Conservation (phyloP, 1,139 yeast species). For the Nakaseomyces kungkrabaensis region DNA sequence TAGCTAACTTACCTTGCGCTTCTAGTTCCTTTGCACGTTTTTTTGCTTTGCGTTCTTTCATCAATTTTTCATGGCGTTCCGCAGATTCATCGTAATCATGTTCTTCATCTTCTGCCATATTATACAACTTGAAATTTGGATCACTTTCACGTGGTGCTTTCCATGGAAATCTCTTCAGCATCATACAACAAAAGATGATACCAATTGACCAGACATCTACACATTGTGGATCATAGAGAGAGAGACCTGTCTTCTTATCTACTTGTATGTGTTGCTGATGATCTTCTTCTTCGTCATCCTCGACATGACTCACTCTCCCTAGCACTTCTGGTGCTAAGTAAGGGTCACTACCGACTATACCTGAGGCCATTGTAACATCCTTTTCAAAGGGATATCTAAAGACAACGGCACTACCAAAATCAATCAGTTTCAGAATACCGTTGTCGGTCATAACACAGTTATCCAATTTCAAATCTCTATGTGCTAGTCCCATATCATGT, state of each 20-base stretch:
- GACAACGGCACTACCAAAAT: constrained; percentile 91
- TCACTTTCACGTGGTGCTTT: constrained; percentile 79
- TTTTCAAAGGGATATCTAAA: constrained; percentile 85
- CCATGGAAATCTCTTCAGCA: constrained; percentile 92
- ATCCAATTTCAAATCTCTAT: constrained; percentile 87
- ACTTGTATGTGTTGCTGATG: background rate
- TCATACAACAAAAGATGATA: constrained; percentile 91
- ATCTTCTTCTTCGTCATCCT: background rate
- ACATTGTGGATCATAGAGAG: constrained; percentile 78
- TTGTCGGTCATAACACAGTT: constrained; percentile 81
- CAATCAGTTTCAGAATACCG: constrained; percentile 85
- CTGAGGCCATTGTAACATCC: constrained; percentile 69
- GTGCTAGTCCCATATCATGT: constrained; percentile 85
- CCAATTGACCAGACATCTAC: constrained; percentile 96
- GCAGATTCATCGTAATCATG: constrained; percentile 40
- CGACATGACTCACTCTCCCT: constrained; percentile 3
- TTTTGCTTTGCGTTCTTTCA: constrained; percentile 23
- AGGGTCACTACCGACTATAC: constrained; percentile 96
- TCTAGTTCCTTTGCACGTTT: constrained; percentile 4
- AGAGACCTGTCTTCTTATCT: constrained; percentile 26
- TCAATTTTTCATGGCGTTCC: constrained; percentile 35
- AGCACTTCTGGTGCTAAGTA: constrained; percentile 94
- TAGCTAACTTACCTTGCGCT: background rate
- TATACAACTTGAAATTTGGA: constrained; percentile 60
- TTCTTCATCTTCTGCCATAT: constrained; percentile 34